These are phyloP conservation scores for Dactylellina cionopaga DNA, from an alignment of 2,329 filamentous ascomycete species.

Conservation along the genomic window DNA sequence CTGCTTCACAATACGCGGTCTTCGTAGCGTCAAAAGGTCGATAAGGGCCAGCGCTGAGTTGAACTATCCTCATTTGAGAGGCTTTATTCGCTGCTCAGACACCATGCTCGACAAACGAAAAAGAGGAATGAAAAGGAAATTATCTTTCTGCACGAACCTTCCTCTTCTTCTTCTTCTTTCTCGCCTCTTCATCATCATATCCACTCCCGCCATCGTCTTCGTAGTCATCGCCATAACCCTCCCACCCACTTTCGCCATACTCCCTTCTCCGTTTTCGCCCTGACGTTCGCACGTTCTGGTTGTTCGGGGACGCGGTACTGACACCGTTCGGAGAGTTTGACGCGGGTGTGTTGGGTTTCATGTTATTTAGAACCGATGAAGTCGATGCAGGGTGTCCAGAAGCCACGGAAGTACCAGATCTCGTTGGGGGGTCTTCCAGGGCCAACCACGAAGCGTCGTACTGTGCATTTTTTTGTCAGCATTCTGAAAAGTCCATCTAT, in stretches of 20 bases:
- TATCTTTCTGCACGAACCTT: constrained; percentile 45
- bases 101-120: constrained; percentile 42
- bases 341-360: constrained; percentile 40
- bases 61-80: constrained; percentile 36
- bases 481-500: neutral
- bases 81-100: constrained; percentile 48
- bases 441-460: constrained; percentile 57
- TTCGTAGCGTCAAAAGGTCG: constrained; percentile 11
- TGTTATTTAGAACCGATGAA: constrained; percentile 28
- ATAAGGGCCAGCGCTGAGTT: constrained; percentile 18
- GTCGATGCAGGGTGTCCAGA: constrained; percentile 38
- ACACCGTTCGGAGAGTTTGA: constrained; percentile 43
- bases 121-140: constrained; percentile 14
- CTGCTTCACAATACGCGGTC: constrained; percentile 12
- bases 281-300: constrained; percentile 39
- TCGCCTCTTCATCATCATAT: constrained; percentile 61
- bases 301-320: constrained; percentile 47
- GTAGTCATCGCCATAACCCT: constrained; percentile 63
- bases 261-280: constrained; percentile 46
- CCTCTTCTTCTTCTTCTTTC: constrained; percentile 54
- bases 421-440: constrained; percentile 55
- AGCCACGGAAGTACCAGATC: constrained; percentile 33
- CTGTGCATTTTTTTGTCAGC: constrained; percentile 52
- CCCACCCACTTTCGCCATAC: constrained; percentile 52
- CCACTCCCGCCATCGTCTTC: constrained; percentile 62